Evolutionary conservation across 2,329 filamentous ascomycete species (phyloP).

Genomic region (Tolypocladium paradoxum): DNA sequence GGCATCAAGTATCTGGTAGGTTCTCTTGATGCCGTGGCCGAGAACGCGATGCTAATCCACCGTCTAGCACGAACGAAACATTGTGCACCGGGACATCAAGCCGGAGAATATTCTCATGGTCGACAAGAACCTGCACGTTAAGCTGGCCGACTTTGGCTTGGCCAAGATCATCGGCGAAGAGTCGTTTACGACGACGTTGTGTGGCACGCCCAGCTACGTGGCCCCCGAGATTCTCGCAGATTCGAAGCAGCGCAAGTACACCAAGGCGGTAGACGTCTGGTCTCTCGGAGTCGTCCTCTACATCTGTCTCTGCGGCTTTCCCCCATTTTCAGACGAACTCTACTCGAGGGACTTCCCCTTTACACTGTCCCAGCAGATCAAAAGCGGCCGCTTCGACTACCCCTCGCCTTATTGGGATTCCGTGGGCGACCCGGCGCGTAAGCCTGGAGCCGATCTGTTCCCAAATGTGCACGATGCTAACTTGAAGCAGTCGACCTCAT

Average conservation of each 20-base stretch:
- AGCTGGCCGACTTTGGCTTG: slow-evolving; percentile 91
- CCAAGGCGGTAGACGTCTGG: slow-evolving; percentile 92
- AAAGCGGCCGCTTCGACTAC: slow-evolving; percentile 80
- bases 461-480: neutral
- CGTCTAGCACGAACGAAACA: slow-evolving; percentile 81
- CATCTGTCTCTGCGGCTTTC: slow-evolving; percentile 93
- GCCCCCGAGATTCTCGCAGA: slow-evolving; percentile 90
- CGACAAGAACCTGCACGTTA: slow-evolving; percentile 76
- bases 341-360: slow-evolving; percentile 74
- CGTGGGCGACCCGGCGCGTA: slow-evolving; percentile 56
- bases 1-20: slow-evolving; percentile 89
- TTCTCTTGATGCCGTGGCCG: slow-evolving; percentile 3
- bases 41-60: neutral
- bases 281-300: slow-evolving; percentile 96
- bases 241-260: slow-evolving; percentile 74
- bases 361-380: slow-evolving; percentile 80
- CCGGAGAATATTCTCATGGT: slow-evolving; percentile 89
- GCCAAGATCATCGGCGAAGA: slow-evolving; percentile 98
- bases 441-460: slow-evolving; percentile 15
- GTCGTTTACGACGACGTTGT: slow-evolving; percentile 92
- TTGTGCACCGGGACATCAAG: slow-evolving; percentile 96
- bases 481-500: slow-evolving; percentile 60
- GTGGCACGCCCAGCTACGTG: slow-evolving; percentile 95
- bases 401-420: slow-evolving; percentile 81
- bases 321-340: slow-evolving; percentile 92